These are phyloP conservation scores for Plantago major DNA, from an alignment of 257 asterid species.

Conservation along the genomic window DNA sequence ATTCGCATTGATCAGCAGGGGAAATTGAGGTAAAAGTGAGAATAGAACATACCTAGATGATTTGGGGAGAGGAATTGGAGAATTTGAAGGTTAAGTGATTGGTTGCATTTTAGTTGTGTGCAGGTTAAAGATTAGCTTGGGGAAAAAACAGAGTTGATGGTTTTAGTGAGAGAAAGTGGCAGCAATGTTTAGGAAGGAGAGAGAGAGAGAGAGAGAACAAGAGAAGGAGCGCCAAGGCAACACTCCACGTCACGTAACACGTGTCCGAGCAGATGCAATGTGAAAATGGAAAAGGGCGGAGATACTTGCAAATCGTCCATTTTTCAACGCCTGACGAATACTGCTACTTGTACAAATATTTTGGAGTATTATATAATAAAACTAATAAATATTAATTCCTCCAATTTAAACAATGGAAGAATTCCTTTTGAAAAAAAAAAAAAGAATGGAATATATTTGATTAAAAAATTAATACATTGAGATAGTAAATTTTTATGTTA, in stretches of 20 bases:
- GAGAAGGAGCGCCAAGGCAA: conserved; percentile 50
- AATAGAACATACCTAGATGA: not conserved
- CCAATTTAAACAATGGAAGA: too few relatives aligned
- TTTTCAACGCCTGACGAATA: not conserved
- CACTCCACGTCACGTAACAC: conserved; percentile 86
- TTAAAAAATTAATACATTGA: too few relatives aligned
- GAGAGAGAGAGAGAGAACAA: conserved; percentile 6
- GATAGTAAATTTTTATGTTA: too few relatives aligned
- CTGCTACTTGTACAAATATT: too few relatives aligned
- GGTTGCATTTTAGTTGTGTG: conserved; percentile 22
- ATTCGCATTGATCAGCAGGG: conserved; percentile 33
- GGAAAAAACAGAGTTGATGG: conserved; percentile 15
- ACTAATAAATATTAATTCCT: too few relatives aligned
- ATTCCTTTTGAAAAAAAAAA: too few relatives aligned
- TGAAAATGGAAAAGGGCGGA: not conserved
- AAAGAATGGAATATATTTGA: too few relatives aligned
- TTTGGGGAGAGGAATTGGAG: not conserved
- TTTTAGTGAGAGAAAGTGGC: conserved; percentile 39
- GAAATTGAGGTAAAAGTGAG: not conserved
- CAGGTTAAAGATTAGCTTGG: not conserved
- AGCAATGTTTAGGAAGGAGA: conserved; percentile 11
- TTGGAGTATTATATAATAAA: too few relatives aligned
- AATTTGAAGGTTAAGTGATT: not conserved
- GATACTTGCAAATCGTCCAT: conserved; percentile 3
- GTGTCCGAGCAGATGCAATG: conserved; percentile 38